These are phyloP conservation scores for Castanopsis chinensis DNA, from an alignment of 306 rosid genomes.

Conservation along the genomic window DNA sequence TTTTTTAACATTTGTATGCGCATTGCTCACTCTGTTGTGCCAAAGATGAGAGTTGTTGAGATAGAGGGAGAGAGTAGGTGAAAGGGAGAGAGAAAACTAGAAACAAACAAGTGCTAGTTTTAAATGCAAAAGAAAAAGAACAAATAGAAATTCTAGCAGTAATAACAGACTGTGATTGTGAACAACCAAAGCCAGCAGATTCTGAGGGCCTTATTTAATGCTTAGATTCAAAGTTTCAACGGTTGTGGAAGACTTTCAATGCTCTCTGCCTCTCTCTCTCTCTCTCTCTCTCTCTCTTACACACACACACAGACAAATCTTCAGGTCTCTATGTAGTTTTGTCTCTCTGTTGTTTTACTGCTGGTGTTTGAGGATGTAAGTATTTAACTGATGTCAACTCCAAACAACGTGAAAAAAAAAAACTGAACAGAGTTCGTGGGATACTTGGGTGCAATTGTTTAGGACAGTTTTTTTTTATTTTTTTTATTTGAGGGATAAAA, in stretches of 20 bases:
- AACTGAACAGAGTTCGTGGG: too few species aligned
- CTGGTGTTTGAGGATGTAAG: too few species aligned
- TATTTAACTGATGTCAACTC: too few species aligned
- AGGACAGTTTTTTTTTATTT: too few species aligned
- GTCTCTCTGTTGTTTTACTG: too few species aligned
- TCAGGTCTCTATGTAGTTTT: neutral
- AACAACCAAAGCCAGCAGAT: neutral
- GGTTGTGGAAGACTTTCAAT: neutral
- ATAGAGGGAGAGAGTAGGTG: neutral
- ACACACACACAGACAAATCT: too few species aligned
- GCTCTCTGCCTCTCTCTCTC: neutral
- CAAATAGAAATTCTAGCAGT: neutral
- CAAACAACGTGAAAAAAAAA: too few species aligned
- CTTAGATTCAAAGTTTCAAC: neutral
- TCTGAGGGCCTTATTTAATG: slow-evolving; percentile 6
- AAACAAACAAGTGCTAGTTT: neutral
- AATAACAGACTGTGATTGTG: neutral
- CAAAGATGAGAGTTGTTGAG: neutral
- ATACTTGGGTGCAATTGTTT: too few species aligned
- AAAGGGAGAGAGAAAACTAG: neutral
- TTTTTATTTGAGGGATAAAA: too few species aligned
- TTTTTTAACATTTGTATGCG: neutral
- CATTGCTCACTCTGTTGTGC: neutral
- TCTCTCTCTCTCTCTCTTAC: neutral
- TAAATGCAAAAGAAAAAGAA: neutral